Conservation (phyloP, 2,329 filamentous ascomycete genomes). For the Aspergillus uvarum region DNA sequence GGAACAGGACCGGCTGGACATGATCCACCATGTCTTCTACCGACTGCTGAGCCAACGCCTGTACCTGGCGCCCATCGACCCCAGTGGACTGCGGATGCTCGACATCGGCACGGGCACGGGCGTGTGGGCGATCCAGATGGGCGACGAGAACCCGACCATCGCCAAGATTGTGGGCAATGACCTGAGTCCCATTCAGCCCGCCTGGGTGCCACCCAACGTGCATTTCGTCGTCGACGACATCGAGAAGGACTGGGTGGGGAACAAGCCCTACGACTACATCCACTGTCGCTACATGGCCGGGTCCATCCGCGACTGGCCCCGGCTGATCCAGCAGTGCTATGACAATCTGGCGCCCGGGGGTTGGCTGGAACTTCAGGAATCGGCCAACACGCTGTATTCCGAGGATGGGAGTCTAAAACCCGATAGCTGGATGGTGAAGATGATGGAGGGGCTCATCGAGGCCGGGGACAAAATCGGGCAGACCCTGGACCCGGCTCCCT, state of each 20-base stretch:
- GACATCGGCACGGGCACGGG: constrained; percentile 44
- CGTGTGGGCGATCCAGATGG: constrained; percentile 38
- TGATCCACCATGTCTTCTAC: constrained; percentile 39
- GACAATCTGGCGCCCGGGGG: constrained; percentile 16
- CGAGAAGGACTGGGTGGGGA: constrained; percentile 32
- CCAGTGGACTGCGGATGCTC: constrained; percentile 31
- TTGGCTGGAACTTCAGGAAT: constrained; percentile 20
- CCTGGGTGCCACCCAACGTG: constrained; percentile 40
- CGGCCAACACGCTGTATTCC: constrained; percentile 12
- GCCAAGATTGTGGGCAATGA: constrained; percentile 32
- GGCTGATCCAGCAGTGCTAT: constrained; percentile 17
- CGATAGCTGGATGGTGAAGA: constrained; percentile 13
- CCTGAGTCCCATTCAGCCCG: constrained; percentile 44
- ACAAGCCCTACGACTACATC: constrained; percentile 33
- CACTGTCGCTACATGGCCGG: constrained; percentile 35
- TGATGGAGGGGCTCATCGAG: constrained; percentile 19
- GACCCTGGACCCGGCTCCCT: constrained; percentile 20
- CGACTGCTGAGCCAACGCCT: constrained; percentile 38
- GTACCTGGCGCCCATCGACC: constrained; percentile 37
- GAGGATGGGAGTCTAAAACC: constrained; percentile 14
- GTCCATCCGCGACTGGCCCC: constrained; percentile 31
- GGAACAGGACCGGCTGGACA: constrained; percentile 38
- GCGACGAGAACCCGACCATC: constrained; percentile 37
- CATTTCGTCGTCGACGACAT: constrained; percentile 37
- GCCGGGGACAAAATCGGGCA: constrained; percentile 14